These are phyloP conservation scores for Cystobasidium sp. DNA, from an alignment of 1,284 basidiomycete species.

Conservation along the genomic window DNA sequence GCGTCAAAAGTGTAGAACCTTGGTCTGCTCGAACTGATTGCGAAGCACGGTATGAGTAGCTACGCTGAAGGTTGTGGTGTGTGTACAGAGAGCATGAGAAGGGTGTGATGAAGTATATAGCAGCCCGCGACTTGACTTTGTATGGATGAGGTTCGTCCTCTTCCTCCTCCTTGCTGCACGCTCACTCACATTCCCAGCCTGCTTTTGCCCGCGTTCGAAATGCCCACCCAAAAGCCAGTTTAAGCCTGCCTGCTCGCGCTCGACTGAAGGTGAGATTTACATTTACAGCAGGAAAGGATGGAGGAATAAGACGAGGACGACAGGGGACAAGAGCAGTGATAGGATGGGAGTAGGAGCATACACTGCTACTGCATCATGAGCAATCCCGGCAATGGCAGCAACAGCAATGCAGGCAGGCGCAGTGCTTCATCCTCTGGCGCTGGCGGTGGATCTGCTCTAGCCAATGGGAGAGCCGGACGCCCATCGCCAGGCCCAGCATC, in stretches of 20 bases:
- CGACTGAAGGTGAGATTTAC: neutral
- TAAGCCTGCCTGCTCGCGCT: constrained; percentile 13
- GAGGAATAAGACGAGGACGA: neutral
- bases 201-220: neutral
- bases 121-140: too few relatives aligned
- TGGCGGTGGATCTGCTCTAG: neutral
- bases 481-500: neutral
- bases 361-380: neutral
- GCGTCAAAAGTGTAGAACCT: too few relatives aligned
- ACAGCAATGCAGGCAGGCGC: neutral
- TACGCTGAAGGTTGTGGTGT: too few relatives aligned
- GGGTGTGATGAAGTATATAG: too few relatives aligned
- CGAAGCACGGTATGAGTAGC: too few relatives aligned
- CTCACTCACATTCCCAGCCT: neutral
- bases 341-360: neutral
- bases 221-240: neutral
- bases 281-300: too few relatives aligned
- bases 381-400: too few relatives aligned
- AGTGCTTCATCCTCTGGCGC: neutral
- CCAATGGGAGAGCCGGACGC: constrained; percentile 15
- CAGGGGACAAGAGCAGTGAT: neutral
- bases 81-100: too few relatives aligned
- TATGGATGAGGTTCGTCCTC: too few relatives aligned
- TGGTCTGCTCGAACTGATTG: too few relatives aligned
- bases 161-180: too few relatives aligned